Base-by-base conservation (phyloP, 345 rosid genomes). In the Aethionema arabicum region DNA sequence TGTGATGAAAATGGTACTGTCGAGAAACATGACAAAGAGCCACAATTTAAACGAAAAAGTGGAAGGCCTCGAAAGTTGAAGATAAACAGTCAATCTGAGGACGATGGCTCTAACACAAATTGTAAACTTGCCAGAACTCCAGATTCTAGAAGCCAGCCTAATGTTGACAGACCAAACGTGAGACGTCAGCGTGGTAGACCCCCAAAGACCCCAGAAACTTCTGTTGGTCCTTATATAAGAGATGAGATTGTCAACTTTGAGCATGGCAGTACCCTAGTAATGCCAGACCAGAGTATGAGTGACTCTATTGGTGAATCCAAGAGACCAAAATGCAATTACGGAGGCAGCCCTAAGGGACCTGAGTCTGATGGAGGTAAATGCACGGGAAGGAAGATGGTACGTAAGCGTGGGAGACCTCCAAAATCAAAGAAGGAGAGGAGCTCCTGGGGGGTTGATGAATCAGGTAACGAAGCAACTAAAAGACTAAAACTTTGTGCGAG, bases 41-140 rank as follows among this genome's bases (percentile, higher is more conserved):
- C 31, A 46, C 29, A 12, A 48, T 11, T 56, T 41, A 75, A 69
- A 54, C 65, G 65, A 12, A 75, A 75, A 62, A 63, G 75, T 8
- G 77, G 80, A 46, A 73, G 83, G 59, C 82, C 81, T 10, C 73
- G 42, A 41, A 74, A 78, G 65, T 32, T 48, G 4, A 49, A 15
- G 52, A 40, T 35, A 13, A 63, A 35, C 59, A 44, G 53, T 35
- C 69, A 63, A 36, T 41, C 56, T 65, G 59, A 61, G 29, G 45
- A 38, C 8, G 42, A 29, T 30, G 33, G 38, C 11, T 12, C 56
- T 42, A 42, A 39, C 45, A 21, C 33, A 54, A 63, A 49, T 40
- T 15, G 41, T 49, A 57, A 67, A 32, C 44, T 51, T 56, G 73
- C 14, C 0, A 37, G 1, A 45, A 45, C 50, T 61, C 11, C 36